Conservation (phyloP, 2,329 filamentous ascomycete genomes). For the Penicillium sp. region DNA sequence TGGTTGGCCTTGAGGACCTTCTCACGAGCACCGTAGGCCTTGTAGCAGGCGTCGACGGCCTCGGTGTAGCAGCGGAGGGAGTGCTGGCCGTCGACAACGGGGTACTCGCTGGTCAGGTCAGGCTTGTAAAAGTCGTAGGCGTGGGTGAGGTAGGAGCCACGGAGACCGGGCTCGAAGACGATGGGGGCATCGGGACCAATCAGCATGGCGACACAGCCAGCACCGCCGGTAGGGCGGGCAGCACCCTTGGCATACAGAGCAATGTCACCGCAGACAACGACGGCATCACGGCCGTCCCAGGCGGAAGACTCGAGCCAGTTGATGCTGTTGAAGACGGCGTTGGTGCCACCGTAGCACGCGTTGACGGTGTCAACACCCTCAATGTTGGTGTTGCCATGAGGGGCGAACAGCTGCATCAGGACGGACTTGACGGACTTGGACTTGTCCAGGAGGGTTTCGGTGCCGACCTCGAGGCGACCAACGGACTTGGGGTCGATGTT, state of each 20-base stretch:
- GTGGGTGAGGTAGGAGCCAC: conserved; percentile 76
- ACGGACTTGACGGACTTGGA: conserved; percentile 88
- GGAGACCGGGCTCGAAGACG: conserved; percentile 71
- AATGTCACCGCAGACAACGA: conserved; percentile 77
- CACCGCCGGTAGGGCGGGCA: conserved; percentile 75
- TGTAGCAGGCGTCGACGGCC: conserved; percentile 76
- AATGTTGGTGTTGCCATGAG: conserved; percentile 69
- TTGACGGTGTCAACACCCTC: conserved; percentile 81
- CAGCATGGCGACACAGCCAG: conserved; percentile 72
- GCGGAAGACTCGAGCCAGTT: conserved; percentile 85
- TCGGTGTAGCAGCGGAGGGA: conserved; percentile 76
- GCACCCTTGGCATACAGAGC: conserved; percentile 80
- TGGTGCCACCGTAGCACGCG: conserved; percentile 82
- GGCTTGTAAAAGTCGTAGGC: conserved; percentile 91
- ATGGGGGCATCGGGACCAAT: conserved; percentile 74
- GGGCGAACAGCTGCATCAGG: conserved; percentile 76
- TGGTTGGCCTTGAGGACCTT: conserved; percentile 50
- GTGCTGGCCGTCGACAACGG: conserved; percentile 78
- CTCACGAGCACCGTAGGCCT: conserved; percentile 73
- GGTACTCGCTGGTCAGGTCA: conserved; percentile 81
- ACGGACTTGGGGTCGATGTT: conserved; percentile 72
- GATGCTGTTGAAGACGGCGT: conserved; percentile 74
- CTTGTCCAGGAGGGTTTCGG: conserved; percentile 81
- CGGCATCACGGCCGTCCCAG: conserved; percentile 78
- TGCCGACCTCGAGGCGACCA: conserved; percentile 78